Conservation (phyloP, 306 rosid genomes). For the Ceratonia siliqua region DNA sequence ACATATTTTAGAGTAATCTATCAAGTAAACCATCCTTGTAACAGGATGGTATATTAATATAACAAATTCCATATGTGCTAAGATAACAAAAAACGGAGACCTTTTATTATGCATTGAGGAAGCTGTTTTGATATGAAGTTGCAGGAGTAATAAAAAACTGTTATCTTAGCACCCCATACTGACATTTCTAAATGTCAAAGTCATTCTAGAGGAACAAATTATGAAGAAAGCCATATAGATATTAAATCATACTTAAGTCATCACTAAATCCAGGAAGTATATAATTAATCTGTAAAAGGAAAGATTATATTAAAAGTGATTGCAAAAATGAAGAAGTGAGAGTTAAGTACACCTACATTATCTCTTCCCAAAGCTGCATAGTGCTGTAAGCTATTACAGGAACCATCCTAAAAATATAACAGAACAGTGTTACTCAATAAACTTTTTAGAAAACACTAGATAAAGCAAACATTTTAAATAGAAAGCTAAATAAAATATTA, state of each 20-base stretch:
- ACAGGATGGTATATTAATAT: not conserved
- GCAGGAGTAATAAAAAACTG: not conserved
- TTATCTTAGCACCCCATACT: conserved; percentile 2
- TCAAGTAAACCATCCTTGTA: not conserved
- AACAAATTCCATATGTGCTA: not conserved
- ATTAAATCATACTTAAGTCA: conserved; percentile 10
- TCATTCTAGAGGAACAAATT: not conserved
- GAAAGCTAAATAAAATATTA: conserved; percentile 16
- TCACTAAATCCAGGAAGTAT: not conserved
- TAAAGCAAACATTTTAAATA: not conserved
- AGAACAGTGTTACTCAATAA: conserved; percentile 26
- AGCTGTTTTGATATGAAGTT: not conserved
- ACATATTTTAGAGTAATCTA: not conserved
- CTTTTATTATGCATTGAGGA: not conserved
- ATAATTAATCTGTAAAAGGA: conserved; percentile 39
- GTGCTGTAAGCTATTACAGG: conserved; percentile 93
- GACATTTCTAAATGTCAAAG: conserved; percentile 1
- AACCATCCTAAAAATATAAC: conserved; percentile 53
- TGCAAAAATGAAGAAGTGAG: conserved; percentile 3
- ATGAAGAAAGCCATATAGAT: not conserved
- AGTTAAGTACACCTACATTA: conserved; percentile 47
- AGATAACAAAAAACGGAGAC: not conserved
- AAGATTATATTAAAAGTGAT: conserved; percentile 34
- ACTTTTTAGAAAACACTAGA: conserved; percentile 4
- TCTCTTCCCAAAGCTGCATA: conserved; percentile 89